phyloP scores from a whole-genome alignment of 106 monocot genomes.

The Phalaenopsis equestris region DNA sequence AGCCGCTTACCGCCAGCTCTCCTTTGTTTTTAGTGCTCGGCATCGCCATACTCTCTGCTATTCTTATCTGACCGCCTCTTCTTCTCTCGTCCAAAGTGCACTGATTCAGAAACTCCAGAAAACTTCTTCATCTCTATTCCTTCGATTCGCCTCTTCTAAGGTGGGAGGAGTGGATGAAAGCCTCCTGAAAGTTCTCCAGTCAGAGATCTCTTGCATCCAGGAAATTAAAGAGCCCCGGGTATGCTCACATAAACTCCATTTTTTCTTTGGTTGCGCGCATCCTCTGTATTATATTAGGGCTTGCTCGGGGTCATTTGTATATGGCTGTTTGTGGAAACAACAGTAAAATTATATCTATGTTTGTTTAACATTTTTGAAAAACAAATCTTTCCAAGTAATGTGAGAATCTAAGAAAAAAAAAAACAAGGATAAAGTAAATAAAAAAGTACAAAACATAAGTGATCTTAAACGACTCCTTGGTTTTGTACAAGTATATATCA shows the following conservation, averaged over 20 bases:
- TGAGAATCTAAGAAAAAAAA: too few relatives aligned
- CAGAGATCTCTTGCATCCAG: conserved; percentile 30
- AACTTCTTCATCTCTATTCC: not conserved
- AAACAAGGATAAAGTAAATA: too few relatives aligned
- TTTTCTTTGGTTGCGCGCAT: not conserved
- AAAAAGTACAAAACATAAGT: too few relatives aligned
- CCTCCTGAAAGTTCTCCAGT: conserved; percentile 32
- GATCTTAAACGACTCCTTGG: too few relatives aligned
- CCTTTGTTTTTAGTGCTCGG: not conserved
- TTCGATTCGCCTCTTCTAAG: conserved; percentile 24
- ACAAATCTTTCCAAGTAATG: too few relatives aligned
- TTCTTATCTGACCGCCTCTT: conserved; percentile 5
- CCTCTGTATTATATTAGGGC: not conserved
- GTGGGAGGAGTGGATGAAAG: conserved; percentile 24
- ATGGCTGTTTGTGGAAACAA: too few relatives aligned
- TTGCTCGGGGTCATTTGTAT: too few relatives aligned
- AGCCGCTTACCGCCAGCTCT: not conserved
- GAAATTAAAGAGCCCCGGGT: conserved; percentile 18
- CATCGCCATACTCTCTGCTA: not conserved
- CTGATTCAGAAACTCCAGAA: not conserved
- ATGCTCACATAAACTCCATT: not conserved
- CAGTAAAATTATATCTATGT: too few relatives aligned
- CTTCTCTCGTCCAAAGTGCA: conserved; percentile 6
- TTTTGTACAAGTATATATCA: too few relatives aligned
- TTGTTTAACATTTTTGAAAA: too few relatives aligned